Base-by-base conservation (phyloP, 192 early-diverging fungal species). In the Bifiguratus adelaidae region DNA sequence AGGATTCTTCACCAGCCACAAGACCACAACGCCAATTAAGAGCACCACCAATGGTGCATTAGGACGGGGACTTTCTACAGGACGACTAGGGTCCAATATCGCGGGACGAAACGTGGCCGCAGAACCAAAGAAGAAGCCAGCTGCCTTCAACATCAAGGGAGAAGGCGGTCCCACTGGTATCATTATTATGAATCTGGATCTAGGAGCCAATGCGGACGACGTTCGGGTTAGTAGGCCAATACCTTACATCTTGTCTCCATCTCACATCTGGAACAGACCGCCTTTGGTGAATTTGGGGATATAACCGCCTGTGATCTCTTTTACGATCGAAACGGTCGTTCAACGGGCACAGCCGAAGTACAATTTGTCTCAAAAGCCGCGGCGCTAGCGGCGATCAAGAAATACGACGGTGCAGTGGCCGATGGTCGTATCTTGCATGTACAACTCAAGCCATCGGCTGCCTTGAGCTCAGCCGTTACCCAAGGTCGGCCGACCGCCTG, bases 91-190 rank as follows among this genome's bases (percentile, higher is more conserved):
- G 25, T 38, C 44, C 20, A 55, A 30, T 15, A 55, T 55, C 32
- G 47, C 46, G 30, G 53, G 53, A n/a, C n/a, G n/a, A n/a, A n/a
- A n/a, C n/a, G n/a, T n/a, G n/a, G n/a, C n/a, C n/a, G n/a, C n/a
- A 23, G 53, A 38, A 22, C 44, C 47, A 8, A 28, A 28, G 13
- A 19, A 18, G 13, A 44, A 58, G n/a, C 48, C 41, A 29, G 13
- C 50, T 30, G 58, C 49, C 19, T 45, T 66, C 6, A 54, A 58
- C 7, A 57, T 74, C 51, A 46, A 62, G 16, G 72, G 72, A 7
- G 72, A 70, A 45, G 60, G 65, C 30, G 72, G 72, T 0, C 72
- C 72, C 26, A 57, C 61, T 6, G 61, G 44, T 26, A 51, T 74
- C 6, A 50, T 71, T 32, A 65, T 74, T 44, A 67, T 56, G 25